These are phyloP conservation scores for Pachysandra terminalis DNA, from an alignment of 164 flowering plant genomes.

Conservation along the genomic window DNA sequence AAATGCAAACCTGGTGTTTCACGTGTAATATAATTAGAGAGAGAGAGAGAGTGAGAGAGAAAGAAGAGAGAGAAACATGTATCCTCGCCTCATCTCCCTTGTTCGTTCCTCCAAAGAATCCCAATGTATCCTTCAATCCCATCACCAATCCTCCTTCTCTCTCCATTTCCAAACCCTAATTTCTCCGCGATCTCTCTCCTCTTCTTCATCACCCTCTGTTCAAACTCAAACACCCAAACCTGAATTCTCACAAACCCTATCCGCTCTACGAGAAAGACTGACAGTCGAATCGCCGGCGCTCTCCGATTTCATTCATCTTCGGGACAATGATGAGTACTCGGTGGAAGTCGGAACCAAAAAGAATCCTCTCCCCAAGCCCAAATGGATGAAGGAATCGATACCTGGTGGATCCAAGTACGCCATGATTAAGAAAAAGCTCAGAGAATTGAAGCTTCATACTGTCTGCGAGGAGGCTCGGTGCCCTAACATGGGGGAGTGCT, in stretches of 20 bases:
- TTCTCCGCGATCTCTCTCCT: conserved; percentile 19
- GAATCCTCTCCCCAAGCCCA: conserved; percentile 70
- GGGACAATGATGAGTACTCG: conserved; percentile 36
- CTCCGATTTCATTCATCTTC: conserved; percentile 43
- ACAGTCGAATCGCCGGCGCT: conserved; percentile 48
- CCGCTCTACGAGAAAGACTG: conserved; percentile 52
- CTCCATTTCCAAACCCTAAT: conserved; percentile 7
- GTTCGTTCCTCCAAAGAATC: conserved; percentile 20
- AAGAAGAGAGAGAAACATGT: not conserved
- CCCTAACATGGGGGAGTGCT: conserved; percentile 72
- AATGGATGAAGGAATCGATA: conserved; percentile 69
- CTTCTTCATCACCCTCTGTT: conserved; percentile 14
- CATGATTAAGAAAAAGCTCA: conserved; percentile 58
- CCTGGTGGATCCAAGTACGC: conserved; percentile 69
- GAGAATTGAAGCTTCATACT: conserved; percentile 66
- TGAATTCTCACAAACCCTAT: conserved; percentile 32
- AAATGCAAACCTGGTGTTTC: too few relatives aligned
- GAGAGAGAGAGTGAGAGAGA: not conserved
- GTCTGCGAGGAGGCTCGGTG: conserved; percentile 77
- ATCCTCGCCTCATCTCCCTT: not conserved
- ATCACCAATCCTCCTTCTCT: conserved; percentile 3
- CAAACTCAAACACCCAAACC: conserved; percentile 14
- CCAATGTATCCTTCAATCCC: conserved; percentile 6
- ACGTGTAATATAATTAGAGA: too few relatives aligned
- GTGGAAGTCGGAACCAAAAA: conserved; percentile 74